A percentile compares a stretch with the other conserved stretches of the same genome.
Evolutionary conservation across 129 eudicot genomes (phyloP).

Genomic region (Silybum marianum): DNA sequence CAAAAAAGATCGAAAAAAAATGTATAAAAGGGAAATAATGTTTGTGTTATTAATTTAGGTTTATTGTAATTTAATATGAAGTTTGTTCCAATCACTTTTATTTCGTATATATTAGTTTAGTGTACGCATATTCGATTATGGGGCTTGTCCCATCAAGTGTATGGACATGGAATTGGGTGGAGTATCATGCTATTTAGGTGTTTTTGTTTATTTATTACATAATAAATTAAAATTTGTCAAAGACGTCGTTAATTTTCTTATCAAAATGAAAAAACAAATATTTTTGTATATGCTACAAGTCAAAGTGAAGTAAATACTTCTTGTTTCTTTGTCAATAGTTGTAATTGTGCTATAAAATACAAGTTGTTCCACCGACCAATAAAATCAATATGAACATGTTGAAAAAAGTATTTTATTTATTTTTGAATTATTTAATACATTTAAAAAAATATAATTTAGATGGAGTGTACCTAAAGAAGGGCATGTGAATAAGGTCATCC

Average conservation of each 20-base stretch:
- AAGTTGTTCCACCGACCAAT: not conserved
- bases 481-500: conserved; percentile 44
- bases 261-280: not conserved
- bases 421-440: not conserved
- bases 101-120: no score
- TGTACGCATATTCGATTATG: not conserved
- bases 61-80: not conserved
- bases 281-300: not conserved
- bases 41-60: not conserved
- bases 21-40: not conserved
- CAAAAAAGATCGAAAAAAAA: not conserved
- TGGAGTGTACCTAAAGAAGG: conserved; percentile 38
- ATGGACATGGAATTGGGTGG: not conserved
- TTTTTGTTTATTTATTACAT: not conserved
- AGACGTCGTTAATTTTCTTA: not conserved
- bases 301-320: not conserved
- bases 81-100: not conserved
- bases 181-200: not conserved
- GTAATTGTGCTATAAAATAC: not conserved
- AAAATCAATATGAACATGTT: conserved; percentile 14
- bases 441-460: not conserved
- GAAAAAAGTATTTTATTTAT: not conserved
- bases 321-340: not conserved
- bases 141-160: not conserved
- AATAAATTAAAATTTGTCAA: not conserved